phyloP scores from a whole-genome alignment of 768 basidiomycete species.

The Termitomyces sp. region DNA sequence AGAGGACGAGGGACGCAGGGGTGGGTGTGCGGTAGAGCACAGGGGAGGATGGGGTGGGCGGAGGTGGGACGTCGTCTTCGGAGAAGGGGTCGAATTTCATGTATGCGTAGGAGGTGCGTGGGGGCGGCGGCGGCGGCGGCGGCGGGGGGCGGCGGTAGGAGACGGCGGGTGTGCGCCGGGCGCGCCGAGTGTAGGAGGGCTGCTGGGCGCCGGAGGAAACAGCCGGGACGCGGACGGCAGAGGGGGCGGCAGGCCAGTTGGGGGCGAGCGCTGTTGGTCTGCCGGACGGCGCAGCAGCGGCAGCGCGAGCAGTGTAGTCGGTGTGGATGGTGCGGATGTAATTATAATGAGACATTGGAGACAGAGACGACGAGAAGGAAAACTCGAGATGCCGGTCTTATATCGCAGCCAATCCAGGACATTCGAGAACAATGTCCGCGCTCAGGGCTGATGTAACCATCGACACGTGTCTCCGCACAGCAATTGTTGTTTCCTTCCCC shows the following conservation, averaged over 20 bases:
- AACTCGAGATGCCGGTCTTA: not conserved
- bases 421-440: not conserved
- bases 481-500: too few species aligned
- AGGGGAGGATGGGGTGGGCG: not conserved
- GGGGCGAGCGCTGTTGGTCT: conserved; percentile 12
- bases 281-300: conserved; percentile 10
- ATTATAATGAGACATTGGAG: conserved; percentile 29
- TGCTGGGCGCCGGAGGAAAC: conserved; percentile 1
- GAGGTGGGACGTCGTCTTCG: conserved; percentile 4
- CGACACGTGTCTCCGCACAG: not conserved
- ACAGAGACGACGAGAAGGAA: not conserved
- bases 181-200: conserved; percentile 9
- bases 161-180: conserved; percentile 1
- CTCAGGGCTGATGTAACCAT: not conserved
- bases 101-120: conserved; percentile 6
- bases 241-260: conserved; percentile 4
- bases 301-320: conserved; percentile 23
- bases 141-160: conserved; percentile 5
- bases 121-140: conserved; percentile 5
- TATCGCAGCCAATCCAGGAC: not conserved
- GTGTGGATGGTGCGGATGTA: conserved; percentile 41
- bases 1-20: not conserved
- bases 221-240: too few species aligned
- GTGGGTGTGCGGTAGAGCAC: not conserved
- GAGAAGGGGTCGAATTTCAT: conserved; percentile 21